Evolutionary conservation across 805 yeast species (phyloP), one percentile per base, ranked within the genome.

Genomic region (Isabelozyma pseudorhagii): DNA sequence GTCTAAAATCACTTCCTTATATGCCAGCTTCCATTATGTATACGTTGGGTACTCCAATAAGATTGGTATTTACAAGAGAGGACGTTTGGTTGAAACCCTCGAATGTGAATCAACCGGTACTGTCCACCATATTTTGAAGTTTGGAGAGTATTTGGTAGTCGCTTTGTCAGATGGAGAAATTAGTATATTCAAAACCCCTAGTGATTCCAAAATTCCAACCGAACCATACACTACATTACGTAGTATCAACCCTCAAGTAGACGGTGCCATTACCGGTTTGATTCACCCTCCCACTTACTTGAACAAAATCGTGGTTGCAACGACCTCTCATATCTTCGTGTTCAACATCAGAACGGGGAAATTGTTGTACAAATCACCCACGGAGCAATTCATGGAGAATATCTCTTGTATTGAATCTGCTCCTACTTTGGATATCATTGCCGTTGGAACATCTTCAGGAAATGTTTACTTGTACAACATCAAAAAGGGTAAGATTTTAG

Each of bases 261-360:
- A 87, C 55, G 97, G 96, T 18, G 78, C 75, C 7, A 78, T 94
- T 14, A 84, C 86, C 9, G 85, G 83, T 41, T 55, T 87, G 15
- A 60, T 82, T 9, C 99, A 94, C 66, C 85, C 93, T 45, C 92
- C 97, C 29, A 93, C 99, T 0, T 92, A 93, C 63, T 68, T 96
- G 61, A 94, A 94, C 74, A 94, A 94, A 63, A 72, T 96, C 27
- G 85, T 87, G 1, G 83, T 93, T 29, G 89, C 92, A n/a, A 89
- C 97, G 1, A 75, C 84, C 4, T 66, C 79, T 2, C 77, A 80
- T 43, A 50, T 92, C 11, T 66, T 81, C 46, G 69, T 96, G 27
- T 80, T 78, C 68, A 96, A 94, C 61, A 73, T 92, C 48, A 81
- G 89, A 58, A 82, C 96, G 0, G 91, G 90, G 1, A 89, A 86